Evolutionary conservation across 352 stramenopile species (phyloP).

Genomic region (Globisporangium orthogonon): DNA sequence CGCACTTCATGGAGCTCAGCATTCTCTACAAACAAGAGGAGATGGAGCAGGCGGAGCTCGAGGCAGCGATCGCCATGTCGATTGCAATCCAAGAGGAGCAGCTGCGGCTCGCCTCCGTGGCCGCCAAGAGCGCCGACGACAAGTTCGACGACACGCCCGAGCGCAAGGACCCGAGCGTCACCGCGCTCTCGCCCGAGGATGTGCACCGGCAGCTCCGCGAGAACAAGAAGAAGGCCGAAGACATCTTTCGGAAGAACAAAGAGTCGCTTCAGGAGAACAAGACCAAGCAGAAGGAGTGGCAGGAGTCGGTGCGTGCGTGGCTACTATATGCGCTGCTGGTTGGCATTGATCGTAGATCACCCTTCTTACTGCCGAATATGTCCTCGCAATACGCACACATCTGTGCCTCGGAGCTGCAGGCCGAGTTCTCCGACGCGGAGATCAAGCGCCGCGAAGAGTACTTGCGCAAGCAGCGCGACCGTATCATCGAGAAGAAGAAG

Average conservation of each 20-base stretch:
- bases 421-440: slow-evolving; percentile 63
- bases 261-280: slow-evolving; percentile 65
- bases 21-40: slow-evolving; percentile 83
- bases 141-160: slow-evolving; percentile 34
- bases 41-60: slow-evolving; percentile 78
- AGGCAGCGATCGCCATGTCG: slow-evolving; percentile 71
- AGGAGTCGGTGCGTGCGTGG: slow-evolving; percentile 20
- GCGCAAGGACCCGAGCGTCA: slow-evolving; percentile 16
- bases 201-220: slow-evolving; percentile 50
- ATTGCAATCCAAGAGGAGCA: slow-evolving; percentile 70
- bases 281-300: slow-evolving; percentile 60
- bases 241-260: slow-evolving; percentile 73
- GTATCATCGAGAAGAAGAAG: slow-evolving; percentile 81
- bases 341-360: neutral
- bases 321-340: no score
- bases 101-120: slow-evolving; percentile 41
- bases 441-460: slow-evolving; percentile 74
- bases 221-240: slow-evolving; percentile 65
- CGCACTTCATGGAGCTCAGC: slow-evolving; percentile 81
- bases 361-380: neutral
- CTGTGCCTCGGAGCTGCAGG: slow-evolving; percentile 9
- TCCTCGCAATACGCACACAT: no score
- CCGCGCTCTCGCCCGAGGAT: slow-evolving; percentile 35
- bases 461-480: slow-evolving; percentile 63
- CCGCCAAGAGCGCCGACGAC: slow-evolving; percentile 55